These are phyloP conservation scores for Entamoeba histolytica DNA, from an alignment of 208 protist species.

Conservation along the genomic window DNA sequence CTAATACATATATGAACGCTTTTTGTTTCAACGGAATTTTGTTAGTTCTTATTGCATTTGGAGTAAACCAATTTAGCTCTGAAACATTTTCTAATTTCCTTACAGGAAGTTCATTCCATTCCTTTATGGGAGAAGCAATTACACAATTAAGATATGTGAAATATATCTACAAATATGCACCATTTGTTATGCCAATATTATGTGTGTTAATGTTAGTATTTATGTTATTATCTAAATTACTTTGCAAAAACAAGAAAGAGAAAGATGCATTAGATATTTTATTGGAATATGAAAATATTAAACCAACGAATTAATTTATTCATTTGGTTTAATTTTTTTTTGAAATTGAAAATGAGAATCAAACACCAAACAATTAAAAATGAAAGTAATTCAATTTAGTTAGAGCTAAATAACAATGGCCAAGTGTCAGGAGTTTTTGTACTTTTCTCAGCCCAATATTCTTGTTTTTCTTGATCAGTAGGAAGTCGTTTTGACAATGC, in stretches of 20 bases:
- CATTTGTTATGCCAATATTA: not conserved
- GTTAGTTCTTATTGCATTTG: not conserved
- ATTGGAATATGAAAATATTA: not conserved
- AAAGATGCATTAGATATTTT: not conserved
- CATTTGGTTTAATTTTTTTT: too few species aligned
- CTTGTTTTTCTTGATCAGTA: not conserved
- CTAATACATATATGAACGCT: not conserved
- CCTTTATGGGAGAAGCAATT: not conserved
- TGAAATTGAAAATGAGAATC: too few species aligned
- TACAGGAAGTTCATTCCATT: not conserved
- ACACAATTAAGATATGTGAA: not conserved
- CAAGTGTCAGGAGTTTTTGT: too few species aligned
- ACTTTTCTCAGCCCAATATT: not conserved
- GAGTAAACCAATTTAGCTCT: not conserved
- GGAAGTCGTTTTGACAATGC: not conserved
- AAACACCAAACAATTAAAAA: too few species aligned
- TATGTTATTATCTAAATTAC: not conserved
- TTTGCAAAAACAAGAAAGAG: not conserved
- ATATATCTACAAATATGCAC: not conserved
- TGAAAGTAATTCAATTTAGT: too few species aligned
- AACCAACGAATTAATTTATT: too few species aligned
- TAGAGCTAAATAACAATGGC: too few species aligned
- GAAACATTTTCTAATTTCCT: not conserved
- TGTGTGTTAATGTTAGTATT: not conserved
- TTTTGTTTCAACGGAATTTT: not conserved